A percentile compares a stretch with the other conserved stretches of the same genome.
Evolutionary conservation across 768 basidiomycete species (phyloP).

Genomic region (Ephemerocybe angulata): DNA sequence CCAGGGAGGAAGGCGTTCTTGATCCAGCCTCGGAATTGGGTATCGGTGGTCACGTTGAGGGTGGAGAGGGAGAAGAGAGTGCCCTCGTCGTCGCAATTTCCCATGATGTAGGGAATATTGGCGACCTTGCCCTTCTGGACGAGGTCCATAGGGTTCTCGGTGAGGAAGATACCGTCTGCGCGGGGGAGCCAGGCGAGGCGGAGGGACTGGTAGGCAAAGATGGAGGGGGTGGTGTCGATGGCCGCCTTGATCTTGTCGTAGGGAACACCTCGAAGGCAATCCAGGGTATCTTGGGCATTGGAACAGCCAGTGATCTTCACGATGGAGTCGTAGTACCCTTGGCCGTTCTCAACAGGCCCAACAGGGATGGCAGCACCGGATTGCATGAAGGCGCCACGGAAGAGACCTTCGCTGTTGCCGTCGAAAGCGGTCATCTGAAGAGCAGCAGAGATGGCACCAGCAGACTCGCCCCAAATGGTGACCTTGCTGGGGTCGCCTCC

Average conservation of each 20-base stretch:
- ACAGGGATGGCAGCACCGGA: constrained; percentile 45
- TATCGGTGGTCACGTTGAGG: constrained; percentile 39
- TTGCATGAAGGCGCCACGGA: constrained; percentile 50
- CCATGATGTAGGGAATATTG: constrained; percentile 46
- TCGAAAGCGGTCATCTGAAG: constrained; percentile 48
- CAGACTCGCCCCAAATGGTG: constrained; percentile 46
- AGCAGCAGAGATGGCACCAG: constrained; percentile 51
- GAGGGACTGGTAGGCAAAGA: constrained; percentile 43
- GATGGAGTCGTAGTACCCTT: constrained; percentile 42
- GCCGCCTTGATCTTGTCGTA: constrained; percentile 36
- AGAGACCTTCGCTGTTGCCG: constrained; percentile 43
- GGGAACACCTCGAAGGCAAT: constrained; percentile 37
- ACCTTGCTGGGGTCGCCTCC: constrained; percentile 64
- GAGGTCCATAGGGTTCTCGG: constrained; percentile 39
- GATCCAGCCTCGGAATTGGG: constrained; percentile 20
- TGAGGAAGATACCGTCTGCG: constrained; percentile 48
- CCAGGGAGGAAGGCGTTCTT: constrained; percentile 30
- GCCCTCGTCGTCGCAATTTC: constrained; percentile 63
- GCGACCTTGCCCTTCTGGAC: constrained; percentile 43
- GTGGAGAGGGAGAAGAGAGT: constrained; percentile 50
- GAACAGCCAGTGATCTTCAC: constrained; percentile 32
- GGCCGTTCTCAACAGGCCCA: constrained; percentile 39
- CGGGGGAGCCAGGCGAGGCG: constrained; percentile 47
- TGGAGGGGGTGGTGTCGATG: constrained; percentile 35
- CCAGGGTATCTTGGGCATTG: constrained; percentile 34